These are phyloP conservation scores for Artomyces pyxidatus DNA, from an alignment of 768 basidiomycete species.

Conservation along the genomic window DNA sequence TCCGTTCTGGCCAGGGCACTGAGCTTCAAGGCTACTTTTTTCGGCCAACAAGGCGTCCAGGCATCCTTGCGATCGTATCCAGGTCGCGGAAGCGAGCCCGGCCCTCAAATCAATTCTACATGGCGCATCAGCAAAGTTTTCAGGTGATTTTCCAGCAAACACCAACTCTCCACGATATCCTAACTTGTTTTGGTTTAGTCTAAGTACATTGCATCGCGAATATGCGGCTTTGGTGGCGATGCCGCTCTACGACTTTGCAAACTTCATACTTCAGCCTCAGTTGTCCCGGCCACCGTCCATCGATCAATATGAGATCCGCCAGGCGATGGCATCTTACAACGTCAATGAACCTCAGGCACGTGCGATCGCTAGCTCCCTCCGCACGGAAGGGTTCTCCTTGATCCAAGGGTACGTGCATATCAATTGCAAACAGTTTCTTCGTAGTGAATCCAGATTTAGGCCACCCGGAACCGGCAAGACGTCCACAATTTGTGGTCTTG, in stretches of 20 bases:
- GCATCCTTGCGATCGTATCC: conserved; percentile 19
- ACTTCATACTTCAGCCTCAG: conserved; percentile 63
- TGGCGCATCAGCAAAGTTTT: conserved; percentile 80
- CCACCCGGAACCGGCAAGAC: conserved; percentile 99
- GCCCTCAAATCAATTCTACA: conserved; percentile 51
- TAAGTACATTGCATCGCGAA: conserved; percentile 89
- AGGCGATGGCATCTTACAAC: conserved; percentile 58
- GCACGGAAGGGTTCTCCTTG: conserved; percentile 70
- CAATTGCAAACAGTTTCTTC: not conserved
- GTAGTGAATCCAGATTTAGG: conserved; percentile 29
- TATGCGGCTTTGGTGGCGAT: conserved; percentile 80
- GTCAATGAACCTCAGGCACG: conserved; percentile 93
- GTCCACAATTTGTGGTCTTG: conserved; percentile 93
- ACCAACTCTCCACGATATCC: conserved; percentile 1
- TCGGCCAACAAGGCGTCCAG: conserved; percentile 35
- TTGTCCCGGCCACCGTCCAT: conserved; percentile 40
- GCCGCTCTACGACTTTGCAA: conserved; percentile 71
- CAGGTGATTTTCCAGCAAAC: conserved; percentile 40
- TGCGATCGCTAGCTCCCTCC: conserved; percentile 74
- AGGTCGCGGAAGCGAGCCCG: conserved; percentile 37
- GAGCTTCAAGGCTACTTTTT: conserved; percentile 30
- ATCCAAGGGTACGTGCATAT: conserved; percentile 78
- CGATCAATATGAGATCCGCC: conserved; percentile 43
- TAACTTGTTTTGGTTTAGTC: conserved; percentile 34
- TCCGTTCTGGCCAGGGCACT: conserved; percentile 68